Base-by-base conservation (phyloP, 2,329 filamentous ascomycete species). In the Helotiales sp. region DNA sequence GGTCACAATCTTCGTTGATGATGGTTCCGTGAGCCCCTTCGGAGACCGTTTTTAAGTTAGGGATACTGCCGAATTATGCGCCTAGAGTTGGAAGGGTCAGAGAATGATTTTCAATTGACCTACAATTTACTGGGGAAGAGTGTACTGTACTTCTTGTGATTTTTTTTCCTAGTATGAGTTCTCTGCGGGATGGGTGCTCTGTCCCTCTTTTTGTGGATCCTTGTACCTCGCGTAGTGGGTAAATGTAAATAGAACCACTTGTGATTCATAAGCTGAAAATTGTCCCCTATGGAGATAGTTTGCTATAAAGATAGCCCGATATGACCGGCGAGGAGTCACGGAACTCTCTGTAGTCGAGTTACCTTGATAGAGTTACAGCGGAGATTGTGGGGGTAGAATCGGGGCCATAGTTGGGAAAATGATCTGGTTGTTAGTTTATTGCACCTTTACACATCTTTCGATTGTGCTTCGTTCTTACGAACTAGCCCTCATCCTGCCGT, bases 1-100 rank as follows among this genome's bases (percentile, higher is more conserved):
- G 65, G 52, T 74, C 73, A 55, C 77, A 78, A 10, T 65, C 71
- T 69, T 78, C 77, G n/a, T 73, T 77, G 24, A 72, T 60, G 26
- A 79, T 65, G 47, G 70, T 34, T 28, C 50, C 26, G 50, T 55
- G 28, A 17, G 17, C 34, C 22, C 32, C 28, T 34, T 32, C 2
- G 8, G 50, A 55, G 20, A 17, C n/a, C 50, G 34, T 55, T 5
- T n/a, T 54, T 32, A 1, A 10, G 8, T 20, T 15, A n/a, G 40
- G 40, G 20, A n/a, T 4, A 8, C 4, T 43, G 1, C 3, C 20
- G 20, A 43, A 43, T n/a, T n/a, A n/a, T n/a, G n/a, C n/a, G n/a
- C n/a, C n/a, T n/a, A n/a, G n/a, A n/a, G n/a, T n/a, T n/a, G n/a
- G n/a, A n/a, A n/a, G n/a, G n/a, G 15, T 43, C 15, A 6, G 40